Evolutionary conservation across 164 flowering plant species (phyloP).

Genomic region (Magnolia sinica): DNA sequence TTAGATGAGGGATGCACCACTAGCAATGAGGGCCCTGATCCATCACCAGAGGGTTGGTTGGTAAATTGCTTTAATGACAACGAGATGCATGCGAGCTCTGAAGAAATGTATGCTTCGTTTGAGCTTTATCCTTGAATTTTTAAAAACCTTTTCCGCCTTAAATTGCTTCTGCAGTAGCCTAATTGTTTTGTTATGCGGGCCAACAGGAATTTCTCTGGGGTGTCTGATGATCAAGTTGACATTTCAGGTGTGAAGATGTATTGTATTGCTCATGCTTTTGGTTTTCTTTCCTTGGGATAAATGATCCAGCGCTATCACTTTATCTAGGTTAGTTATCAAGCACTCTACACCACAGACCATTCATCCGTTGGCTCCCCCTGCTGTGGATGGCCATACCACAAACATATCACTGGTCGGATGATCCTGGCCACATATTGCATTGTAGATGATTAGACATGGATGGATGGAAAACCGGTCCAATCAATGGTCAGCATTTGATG

Average conservation of each 20-base stretch:
- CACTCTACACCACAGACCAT: background rate
- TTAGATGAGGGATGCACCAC: slow-evolving; percentile 41
- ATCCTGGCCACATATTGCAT: no score
- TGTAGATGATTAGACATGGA: no score
- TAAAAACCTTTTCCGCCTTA: background rate
- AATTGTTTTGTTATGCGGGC: background rate
- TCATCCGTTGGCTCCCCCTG: background rate
- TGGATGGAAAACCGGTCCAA: no score
- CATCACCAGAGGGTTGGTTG: slow-evolving; percentile 68
- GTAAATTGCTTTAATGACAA: slow-evolving; percentile 64
- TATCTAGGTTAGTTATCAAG: background rate
- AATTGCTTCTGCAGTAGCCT: slow-evolving; percentile 10
- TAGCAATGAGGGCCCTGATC: slow-evolving; percentile 47
- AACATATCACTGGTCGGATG: background rate
- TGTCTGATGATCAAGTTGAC: slow-evolving; percentile 54
- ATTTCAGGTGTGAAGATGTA: slow-evolving; percentile 43
- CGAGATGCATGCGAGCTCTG: slow-evolving; percentile 48
- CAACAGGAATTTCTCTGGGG: slow-evolving; percentile 48
- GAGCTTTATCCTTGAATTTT: background rate
- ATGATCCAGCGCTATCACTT: background rate
- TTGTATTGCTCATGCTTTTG: background rate
- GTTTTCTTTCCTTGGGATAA: background rate
- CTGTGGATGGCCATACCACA: background rate
- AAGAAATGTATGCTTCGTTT: slow-evolving; percentile 50
- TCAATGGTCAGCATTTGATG: no score